A percentile compares a stretch with the other conserved stretches of the same genome.
Conservation (phyloP, 75 land plant species). For the Pseudotsuga menziesii region DNA sequence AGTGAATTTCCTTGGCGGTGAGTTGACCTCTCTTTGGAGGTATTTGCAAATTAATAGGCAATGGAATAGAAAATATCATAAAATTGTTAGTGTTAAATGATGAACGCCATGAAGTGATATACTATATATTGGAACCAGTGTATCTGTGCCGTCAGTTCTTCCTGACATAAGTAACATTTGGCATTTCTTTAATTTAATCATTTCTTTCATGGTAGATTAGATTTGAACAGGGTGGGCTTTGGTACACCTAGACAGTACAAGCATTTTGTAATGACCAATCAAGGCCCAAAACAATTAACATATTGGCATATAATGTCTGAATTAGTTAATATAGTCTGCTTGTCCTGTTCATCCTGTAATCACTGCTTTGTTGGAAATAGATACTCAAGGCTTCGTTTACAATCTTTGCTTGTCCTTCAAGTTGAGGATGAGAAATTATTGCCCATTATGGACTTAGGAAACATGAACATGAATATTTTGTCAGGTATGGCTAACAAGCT, state of each 20-base stretch:
- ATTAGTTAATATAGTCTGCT: neutral
- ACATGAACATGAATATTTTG: too few species aligned
- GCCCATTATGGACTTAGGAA: neutral
- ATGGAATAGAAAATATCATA: neutral
- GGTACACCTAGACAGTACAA: neutral
- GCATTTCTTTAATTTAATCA: neutral
- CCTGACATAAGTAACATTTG: neutral
- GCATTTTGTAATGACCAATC: neutral
- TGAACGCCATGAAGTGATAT: neutral
- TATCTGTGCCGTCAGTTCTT: neutral
- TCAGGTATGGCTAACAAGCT: too few species aligned
- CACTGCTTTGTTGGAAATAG: neutral
- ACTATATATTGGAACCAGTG: neutral
- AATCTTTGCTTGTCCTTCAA: neutral
- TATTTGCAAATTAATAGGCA: neutral
- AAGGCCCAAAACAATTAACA: neutral
- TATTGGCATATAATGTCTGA: neutral
- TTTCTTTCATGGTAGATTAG: neutral
- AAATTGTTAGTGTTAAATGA: neutral
- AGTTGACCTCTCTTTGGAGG: slow-evolving; percentile 5
- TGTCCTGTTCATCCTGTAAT: neutral
- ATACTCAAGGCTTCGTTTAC: neutral
- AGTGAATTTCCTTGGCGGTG: slow-evolving; percentile 98
- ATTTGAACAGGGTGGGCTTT: neutral
- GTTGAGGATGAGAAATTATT: neutral